Conservation (phyloP, 441 rosid genomes). For the Eugenia klotzschiana region DNA sequence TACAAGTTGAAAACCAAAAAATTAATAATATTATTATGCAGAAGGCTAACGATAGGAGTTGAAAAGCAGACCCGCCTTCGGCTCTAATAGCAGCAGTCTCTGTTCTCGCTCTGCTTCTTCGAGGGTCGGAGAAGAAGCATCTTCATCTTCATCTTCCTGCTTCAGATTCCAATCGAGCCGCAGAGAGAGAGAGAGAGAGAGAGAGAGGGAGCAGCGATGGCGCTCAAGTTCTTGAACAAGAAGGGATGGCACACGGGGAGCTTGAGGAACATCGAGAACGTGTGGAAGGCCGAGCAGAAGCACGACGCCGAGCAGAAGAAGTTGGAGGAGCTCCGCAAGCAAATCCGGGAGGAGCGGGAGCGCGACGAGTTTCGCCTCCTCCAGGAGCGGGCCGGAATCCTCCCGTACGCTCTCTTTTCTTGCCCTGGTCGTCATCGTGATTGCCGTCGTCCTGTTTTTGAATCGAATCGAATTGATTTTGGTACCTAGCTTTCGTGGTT, state of each 20-base stretch:
- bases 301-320: slow-evolving; percentile 86
- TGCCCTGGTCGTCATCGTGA: not conserved
- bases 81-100: not conserved
- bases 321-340: slow-evolving; percentile 82
- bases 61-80: not conserved
- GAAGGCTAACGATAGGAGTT: no score
- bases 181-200: not conserved
- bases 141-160: not conserved
- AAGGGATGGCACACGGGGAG: slow-evolving; percentile 98
- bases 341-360: slow-evolving; percentile 75
- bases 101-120: not conserved
- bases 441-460: not conserved
- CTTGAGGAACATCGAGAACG: slow-evolving; percentile 82
- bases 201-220: slow-evolving; percentile 24
- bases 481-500: not conserved
- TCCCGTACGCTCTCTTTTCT: slow-evolving; percentile 39
- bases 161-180: not conserved
- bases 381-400: slow-evolving; percentile 82
- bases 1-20: not conserved
- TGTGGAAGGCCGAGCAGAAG: slow-evolving; percentile 95
- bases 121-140: not conserved
- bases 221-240: slow-evolving; percentile 87
- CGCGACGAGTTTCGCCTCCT: slow-evolving; percentile 77
- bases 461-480: not conserved
- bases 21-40: no score